phyloP scores from a whole-genome alignment of 306 rosid species.

The Leucaena leucocephala region DNA sequence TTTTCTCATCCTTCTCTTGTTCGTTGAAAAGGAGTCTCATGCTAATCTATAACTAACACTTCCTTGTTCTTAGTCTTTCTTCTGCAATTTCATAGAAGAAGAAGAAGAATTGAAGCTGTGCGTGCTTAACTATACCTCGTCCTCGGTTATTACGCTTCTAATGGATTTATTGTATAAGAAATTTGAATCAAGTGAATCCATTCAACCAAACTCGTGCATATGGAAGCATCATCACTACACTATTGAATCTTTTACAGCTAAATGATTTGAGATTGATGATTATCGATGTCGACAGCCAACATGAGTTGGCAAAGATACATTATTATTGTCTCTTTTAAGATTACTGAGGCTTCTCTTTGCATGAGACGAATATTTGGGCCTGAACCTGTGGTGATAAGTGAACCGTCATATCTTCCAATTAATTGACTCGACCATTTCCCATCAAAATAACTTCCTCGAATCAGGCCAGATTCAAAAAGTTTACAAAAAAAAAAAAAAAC shows the following conservation, averaged over 20 bases:
- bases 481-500: too few species aligned
- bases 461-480: too few species aligned
- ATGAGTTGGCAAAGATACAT: too few species aligned
- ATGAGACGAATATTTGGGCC: too few species aligned
- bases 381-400: too few species aligned
- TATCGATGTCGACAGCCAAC: too few species aligned
- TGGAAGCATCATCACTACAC: background rate
- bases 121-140: background rate
- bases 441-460: background rate
- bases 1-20: conserved; percentile 52
- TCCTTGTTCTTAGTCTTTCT: background rate
- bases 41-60: background rate
- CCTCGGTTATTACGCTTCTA: background rate
- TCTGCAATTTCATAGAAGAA: background rate
- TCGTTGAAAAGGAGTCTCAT: conserved; percentile 33
- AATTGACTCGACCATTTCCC: background rate
- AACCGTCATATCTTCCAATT: background rate
- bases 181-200: background rate
- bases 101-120: background rate
- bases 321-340: too few species aligned
- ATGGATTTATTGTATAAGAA: background rate
- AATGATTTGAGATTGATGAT: background rate
- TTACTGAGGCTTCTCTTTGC: too few species aligned
- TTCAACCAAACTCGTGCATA: background rate
- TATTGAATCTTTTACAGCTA: background rate